Base-by-base conservation (phyloP, 2,329 filamentous ascomycete genomes). In the Endothia cerciana region DNA sequence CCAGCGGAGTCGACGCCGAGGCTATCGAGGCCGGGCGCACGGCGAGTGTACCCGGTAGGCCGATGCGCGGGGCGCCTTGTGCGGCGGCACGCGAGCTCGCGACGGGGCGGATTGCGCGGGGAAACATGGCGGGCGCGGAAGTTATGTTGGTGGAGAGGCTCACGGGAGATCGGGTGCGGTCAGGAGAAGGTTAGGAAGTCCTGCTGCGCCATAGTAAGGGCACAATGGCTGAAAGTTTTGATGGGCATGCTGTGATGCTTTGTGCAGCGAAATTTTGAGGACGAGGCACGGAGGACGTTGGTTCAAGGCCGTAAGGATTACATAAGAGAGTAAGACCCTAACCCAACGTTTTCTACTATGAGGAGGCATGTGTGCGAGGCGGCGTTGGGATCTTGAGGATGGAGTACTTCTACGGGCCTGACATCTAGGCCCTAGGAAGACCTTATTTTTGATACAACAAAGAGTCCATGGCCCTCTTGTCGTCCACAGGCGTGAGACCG, bases 211-310 rank as follows among this genome's bases (percentile, higher is more conserved):
- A 67, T 67, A 33, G 66, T 59, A 65, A 51, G 63, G 63, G 25
- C 56, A 25, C 59, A 63, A 57, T 41, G 45, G 43, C 51, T 65
- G 63, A 41, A 40, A 36, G 38, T 63, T 65, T 56, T 67, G 47
- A 40, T 36, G 53, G 61, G 60, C 38, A 25, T 41, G 53, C 56
- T 64, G 63, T 65, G 65, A 67, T 67, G 28, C 33, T 67, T 55
- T 63, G 30, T 67, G 49, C 65, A 60, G 65, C 65, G 63, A 61
- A 67, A 22, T 65, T 65, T 65, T 65, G 65, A 60, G 65, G 65
- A 62, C 65, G 56, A 51, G n/a, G 38, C 8, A 38, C 43, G n/a
- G 33, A 49, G 38, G 45, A 41, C 47, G 33, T 53, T 53, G 25
- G 4, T 13, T 43, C 22, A 10, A 33, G 25, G 22, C 17, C 22